Evolutionary conservation across 306 rosid genomes (phyloP).

Genomic region (Acmispon strigosus): DNA sequence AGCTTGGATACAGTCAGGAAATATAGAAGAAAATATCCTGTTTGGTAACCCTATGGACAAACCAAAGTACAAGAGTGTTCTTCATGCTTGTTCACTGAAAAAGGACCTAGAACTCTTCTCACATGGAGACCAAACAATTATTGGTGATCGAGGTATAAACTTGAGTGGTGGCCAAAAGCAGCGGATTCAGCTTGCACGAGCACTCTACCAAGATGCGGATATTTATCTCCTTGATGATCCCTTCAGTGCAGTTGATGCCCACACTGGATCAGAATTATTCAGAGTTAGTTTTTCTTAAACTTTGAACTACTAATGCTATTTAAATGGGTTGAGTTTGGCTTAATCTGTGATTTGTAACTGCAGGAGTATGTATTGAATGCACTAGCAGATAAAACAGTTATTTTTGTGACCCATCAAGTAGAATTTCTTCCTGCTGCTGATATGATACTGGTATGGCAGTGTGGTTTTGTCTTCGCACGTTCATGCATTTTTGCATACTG

Average conservation of each 20-base stretch:
- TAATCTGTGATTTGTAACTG: conserved; percentile 36
- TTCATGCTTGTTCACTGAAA: conserved; percentile 84
- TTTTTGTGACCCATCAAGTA: conserved; percentile 91
- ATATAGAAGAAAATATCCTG: conserved; percentile 86
- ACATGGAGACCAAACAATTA: conserved; percentile 89
- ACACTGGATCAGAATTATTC: conserved; percentile 74
- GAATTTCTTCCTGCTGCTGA: conserved; percentile 83
- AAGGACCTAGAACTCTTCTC: conserved; percentile 86
- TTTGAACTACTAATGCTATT: conserved; percentile 10
- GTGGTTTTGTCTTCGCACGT: conserved; percentile 1
- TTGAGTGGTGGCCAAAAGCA: conserved; percentile 97
- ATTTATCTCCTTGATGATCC: conserved; percentile 91
- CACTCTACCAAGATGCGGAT: conserved; percentile 91
- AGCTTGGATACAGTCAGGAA: conserved; percentile 95
- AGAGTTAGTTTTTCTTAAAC: conserved; percentile 42
- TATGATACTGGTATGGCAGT: conserved; percentile 48
- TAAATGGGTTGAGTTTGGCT: conserved; percentile 24
- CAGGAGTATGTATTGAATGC: conserved; percentile 93
- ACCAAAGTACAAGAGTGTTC: conserved; percentile 75
- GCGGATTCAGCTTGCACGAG: conserved; percentile 93
- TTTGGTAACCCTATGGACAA: conserved; percentile 80
- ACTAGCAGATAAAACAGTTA: conserved; percentile 63
- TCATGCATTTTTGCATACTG: conserved; percentile 16
- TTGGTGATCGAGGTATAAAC: conserved; percentile 95
- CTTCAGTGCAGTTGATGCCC: conserved; percentile 93